A percentile compares a stretch with the other conserved stretches of the same genome.
phyloP scores from a whole-genome alignment of 2,329 filamentous ascomycete species.

The Epichloe uncinata region DNA sequence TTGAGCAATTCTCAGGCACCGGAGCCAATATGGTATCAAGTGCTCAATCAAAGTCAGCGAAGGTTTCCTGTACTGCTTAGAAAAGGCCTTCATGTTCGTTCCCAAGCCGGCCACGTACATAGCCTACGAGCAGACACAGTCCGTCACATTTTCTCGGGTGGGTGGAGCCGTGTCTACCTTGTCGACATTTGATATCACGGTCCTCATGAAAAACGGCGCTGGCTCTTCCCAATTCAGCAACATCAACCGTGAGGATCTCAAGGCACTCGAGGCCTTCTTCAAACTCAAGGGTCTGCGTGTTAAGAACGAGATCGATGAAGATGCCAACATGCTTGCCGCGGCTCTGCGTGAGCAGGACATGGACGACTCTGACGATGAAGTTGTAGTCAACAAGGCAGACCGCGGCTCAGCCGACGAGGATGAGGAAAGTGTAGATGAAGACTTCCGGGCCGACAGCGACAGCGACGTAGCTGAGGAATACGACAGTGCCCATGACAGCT shows the following conservation, averaged over 20 bases:
- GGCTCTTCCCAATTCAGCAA: constrained; percentile 96
- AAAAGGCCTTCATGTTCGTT: constrained; percentile 98
- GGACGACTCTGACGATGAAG: constrained; percentile 72
- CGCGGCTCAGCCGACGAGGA: constrained; percentile 92
- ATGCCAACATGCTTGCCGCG: constrained; percentile 66
- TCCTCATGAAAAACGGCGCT: constrained; percentile 74
- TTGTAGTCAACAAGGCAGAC: constrained; percentile 55
- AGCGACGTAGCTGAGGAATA: constrained; percentile 95
- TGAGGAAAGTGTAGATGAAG: constrained; percentile 87
- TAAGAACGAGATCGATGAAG: constrained; percentile 98
- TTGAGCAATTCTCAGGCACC: constrained; percentile 43
- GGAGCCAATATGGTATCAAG: constrained; percentile 89
- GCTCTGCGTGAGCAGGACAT: constrained; percentile 76
- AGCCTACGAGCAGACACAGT: constrained; percentile 81
- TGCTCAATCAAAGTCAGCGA: constrained; percentile 99
- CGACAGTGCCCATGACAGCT: constrained; percentile 82
- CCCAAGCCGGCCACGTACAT: constrained; percentile 97
- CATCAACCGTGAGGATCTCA: constrained; percentile 96
- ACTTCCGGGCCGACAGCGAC: constrained; percentile 86
- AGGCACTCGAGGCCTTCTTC: constrained; percentile 94
- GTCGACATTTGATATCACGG: constrained; percentile 93
- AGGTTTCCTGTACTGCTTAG: constrained; percentile 89
- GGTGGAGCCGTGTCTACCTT: constrained; percentile 87
- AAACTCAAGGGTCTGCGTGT: constrained; percentile 88
- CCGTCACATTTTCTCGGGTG: constrained; percentile 90